Percentiles rank a stretch among this genome's conserved stretches.
Conservation (phyloP, 352 stramenopile genomes). For the Phytophthora chlamydospora region DNA sequence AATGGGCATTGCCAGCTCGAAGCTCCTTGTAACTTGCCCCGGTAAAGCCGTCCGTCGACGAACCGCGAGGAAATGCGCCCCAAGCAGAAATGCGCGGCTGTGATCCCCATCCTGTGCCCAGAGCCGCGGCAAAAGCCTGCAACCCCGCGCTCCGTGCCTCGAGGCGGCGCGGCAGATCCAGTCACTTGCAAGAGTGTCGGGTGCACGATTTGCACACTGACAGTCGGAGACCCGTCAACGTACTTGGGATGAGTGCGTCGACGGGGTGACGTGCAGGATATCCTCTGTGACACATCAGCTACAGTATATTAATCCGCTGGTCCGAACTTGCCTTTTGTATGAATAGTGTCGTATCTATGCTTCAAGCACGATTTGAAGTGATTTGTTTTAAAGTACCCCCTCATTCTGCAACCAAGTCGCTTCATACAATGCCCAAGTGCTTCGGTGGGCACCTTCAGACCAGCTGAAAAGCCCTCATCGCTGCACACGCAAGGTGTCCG, state of each 20-base stretch:
- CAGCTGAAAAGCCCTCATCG: conserved; percentile 9
- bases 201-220: conserved; percentile 13
- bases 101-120: conserved; percentile 27
- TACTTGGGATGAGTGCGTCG: conserved; percentile 16
- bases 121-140: conserved; percentile 15
- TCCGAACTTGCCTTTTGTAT: not conserved
- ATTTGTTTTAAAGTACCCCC: conserved; percentile 5
- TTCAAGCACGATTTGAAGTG: conserved; percentile 16
- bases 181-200: conserved; percentile 10
- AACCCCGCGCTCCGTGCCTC: conserved; percentile 10
- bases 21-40: not conserved
- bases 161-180: not conserved
- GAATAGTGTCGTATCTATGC: conserved; percentile 16
- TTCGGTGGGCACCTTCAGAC: not conserved
- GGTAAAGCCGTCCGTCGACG: not conserved
- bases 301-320: not conserved
- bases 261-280: not conserved
- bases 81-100: conserved; percentile 30
- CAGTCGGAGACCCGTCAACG: conserved; percentile 1
- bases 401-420: conserved; percentile 5
- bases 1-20: not conserved
- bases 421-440: conserved; percentile 19
- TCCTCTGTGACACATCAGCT: conserved; percentile 8
- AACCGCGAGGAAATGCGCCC: conserved; percentile 8
- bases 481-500: conserved; percentile 15